Conservation (phyloP, 176 grass and related monocot genomes). For the Cenchrus americanus region DNA sequence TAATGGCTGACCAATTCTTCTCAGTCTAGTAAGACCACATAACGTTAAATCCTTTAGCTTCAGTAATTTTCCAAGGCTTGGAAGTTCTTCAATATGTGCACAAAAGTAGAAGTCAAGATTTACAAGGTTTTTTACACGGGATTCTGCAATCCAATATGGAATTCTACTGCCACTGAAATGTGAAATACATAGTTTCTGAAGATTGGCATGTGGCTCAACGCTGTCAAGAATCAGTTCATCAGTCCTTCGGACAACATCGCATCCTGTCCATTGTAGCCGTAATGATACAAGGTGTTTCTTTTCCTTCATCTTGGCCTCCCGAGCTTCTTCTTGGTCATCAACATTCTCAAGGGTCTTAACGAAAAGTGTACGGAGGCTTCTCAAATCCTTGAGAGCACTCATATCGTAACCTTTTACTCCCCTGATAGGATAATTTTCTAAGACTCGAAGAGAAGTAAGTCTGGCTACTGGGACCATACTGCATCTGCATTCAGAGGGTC, state of each 20-base stretch:
- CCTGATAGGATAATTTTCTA: neutral
- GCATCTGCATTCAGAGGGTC: no score
- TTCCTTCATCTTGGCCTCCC: neutral
- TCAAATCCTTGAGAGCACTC: constrained; percentile 1
- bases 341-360: neutral
- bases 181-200: neutral
- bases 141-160: neutral
- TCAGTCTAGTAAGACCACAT: neutral
- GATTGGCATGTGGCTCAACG: neutral
- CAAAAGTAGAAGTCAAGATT: neutral
- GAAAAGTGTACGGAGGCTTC: neutral
- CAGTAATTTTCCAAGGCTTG: neutral
- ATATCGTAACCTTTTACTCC: neutral
- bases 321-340: neutral
- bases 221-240: neutral
- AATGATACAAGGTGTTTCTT: neutral
- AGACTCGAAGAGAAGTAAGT: constrained; percentile 6
- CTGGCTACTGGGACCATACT: neutral
- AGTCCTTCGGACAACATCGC: neutral
- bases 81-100: neutral
- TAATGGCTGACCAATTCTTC: neutral
- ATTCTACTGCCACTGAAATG: neutral
- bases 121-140: neutral
- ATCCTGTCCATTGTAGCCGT: neutral
- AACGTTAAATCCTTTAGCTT: neutral